Evolutionary conservation across 2,329 filamentous ascomycete species (phyloP).

Genomic region (Balansia obtecta): DNA sequence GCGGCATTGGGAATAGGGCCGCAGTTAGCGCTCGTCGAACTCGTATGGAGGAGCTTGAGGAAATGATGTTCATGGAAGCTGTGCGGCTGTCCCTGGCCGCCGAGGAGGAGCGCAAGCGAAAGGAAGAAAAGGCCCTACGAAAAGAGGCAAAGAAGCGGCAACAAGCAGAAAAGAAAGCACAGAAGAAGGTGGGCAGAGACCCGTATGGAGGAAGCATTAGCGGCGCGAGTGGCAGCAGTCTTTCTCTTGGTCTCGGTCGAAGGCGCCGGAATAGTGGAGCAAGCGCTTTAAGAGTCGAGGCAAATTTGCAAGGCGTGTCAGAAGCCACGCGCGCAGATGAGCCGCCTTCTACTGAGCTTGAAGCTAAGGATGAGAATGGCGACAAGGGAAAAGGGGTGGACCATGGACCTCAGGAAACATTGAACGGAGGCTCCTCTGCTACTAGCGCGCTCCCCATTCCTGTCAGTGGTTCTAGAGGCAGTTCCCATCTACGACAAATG

Average conservation of each 20-base stretch:
- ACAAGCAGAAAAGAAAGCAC: constrained; percentile 70
- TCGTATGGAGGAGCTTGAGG: constrained; percentile 79
- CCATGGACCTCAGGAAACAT: constrained; percentile 24
- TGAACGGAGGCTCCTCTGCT: constrained; percentile 19
- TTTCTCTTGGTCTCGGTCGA: constrained; percentile 48
- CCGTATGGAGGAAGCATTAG: constrained; percentile 24
- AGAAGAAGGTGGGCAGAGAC: constrained; percentile 43
- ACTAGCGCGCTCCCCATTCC: constrained; percentile 31
- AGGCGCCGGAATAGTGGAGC: constrained; percentile 46
- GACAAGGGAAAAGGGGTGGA: constrained; percentile 63
- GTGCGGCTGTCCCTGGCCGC: constrained; percentile 82
- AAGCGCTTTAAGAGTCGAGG: constrained; percentile 47
- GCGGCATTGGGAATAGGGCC: constrained; percentile 10
- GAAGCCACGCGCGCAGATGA: constrained; percentile 15
- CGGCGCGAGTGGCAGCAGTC: constrained; percentile 47
- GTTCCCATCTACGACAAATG: constrained; percentile 67
- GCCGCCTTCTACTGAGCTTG: constrained; percentile 12
- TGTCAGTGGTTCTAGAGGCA: constrained; percentile 41
- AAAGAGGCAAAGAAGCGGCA: constrained; percentile 80
- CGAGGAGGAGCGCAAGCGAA: constrained; percentile 84
- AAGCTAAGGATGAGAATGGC: constrained; percentile 18
- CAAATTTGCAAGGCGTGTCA: constrained; percentile 34
- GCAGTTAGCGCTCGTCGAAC: constrained; percentile 22
- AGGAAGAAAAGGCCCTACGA: constrained; percentile 39
- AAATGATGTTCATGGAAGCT: constrained; percentile 98